These are phyloP conservation scores for Parasitella parasitica DNA, from an alignment of 371 early-diverging fungal genomes.

Conservation along the genomic window DNA sequence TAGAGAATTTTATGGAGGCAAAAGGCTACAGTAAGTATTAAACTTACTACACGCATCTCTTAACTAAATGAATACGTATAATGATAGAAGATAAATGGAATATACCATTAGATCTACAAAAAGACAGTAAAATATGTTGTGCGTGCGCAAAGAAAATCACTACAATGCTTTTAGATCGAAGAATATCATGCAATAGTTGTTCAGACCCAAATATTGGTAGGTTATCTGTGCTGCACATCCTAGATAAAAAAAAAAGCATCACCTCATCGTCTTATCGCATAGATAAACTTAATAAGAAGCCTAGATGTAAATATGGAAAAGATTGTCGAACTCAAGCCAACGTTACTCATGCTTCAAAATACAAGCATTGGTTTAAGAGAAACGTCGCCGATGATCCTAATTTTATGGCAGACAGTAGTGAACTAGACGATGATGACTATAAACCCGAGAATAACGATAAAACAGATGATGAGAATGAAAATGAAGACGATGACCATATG, in stretches of 20 bases:
- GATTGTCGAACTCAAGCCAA: conserved; percentile 38
- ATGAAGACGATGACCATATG: conserved; percentile 12
- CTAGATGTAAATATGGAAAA: conserved; percentile 43
- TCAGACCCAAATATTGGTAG: conserved; percentile 17
- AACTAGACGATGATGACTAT: neutral
- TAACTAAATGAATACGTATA: no score
- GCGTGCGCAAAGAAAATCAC: conserved; percentile 32
- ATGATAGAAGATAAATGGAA: conserved; percentile 32
- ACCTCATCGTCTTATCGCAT: neutral
- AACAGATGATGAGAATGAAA: neutral
- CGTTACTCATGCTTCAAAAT: conserved; percentile 37
- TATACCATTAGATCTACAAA: conserved; percentile 26
- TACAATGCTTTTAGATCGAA: conserved; percentile 28
- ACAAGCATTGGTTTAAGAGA: conserved; percentile 41
- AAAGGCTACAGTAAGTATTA: conserved; percentile 33
- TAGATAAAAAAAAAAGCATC: no score
- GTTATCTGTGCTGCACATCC: neutral
- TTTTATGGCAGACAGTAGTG: neutral
- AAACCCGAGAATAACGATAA: conserved; percentile 3
- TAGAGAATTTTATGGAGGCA: conserved; percentile 18
- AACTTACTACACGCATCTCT: no score
- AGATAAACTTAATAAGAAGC: conserved; percentile 13
- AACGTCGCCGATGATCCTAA: neutral
- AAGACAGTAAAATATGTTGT: conserved; percentile 35
- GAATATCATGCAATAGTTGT: conserved; percentile 3